Base-by-base conservation (phyloP, 1,284 basidiomycete genomes). In the Moesziomyces parantarcticus region DNA sequence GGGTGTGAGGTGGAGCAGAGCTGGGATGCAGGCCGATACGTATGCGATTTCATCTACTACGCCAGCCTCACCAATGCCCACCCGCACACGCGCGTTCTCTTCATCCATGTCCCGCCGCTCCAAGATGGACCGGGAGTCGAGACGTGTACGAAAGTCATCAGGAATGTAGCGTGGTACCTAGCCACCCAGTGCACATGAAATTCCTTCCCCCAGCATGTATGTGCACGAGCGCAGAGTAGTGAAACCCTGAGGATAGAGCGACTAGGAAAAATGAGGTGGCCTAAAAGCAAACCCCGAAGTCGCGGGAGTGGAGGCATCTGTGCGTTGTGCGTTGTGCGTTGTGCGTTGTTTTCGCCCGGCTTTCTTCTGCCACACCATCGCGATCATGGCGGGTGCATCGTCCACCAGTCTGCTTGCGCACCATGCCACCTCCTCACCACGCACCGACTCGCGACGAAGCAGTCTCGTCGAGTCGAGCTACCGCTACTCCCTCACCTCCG, bases 1-100 rank as follows among this genome's bases (percentile, higher is more conserved):
- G 70, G 70, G 34, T 25, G 0, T 36, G 70, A 64, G 20, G 56
- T 69, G 22, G 50, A 61, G 2, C 53, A 58, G 52, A 58, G 52
- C 5, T 42, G 55, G 16, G 62, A 76, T 36, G 54, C 75, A 6
- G 75, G 75, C 2, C 43, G 70, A 7, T 75, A 70, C 39, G 60
- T 76, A 26, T 76, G 75, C 55, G 75, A 76, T 14, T 76, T 74
- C 20, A 62, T 74, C 43, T 67, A 48, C 39, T 76, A 76, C 25
- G 49, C 49, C 23, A 75, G 71, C 10, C 29, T 64, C n/a, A 55
- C 48, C 32, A 67, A 76, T 34, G 57, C 66, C n/a, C n/a, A n/a
- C n/a, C n/a, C n/a, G n/a, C 10, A 47, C 59, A 25, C 43, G 53
- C 18, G 20, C 34, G 62, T 69, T n/a, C 34, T 74, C 39, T 74